Base-by-base conservation (phyloP, 306 rosid genomes). In the Crotalaria pallida region DNA sequence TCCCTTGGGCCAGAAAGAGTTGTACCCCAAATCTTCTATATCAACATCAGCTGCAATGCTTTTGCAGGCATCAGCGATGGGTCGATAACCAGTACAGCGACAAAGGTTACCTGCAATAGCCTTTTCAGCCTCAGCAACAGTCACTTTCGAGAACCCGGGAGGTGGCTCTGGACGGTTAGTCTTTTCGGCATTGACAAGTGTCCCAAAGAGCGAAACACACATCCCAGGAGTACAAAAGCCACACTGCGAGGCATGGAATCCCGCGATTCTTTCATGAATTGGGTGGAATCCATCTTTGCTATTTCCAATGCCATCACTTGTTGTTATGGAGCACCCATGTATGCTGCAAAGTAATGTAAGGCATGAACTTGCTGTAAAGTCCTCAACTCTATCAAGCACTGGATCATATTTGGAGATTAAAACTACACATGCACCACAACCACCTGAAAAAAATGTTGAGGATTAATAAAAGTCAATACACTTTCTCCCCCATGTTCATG, bases 211-310 rank as follows among this genome's bases (percentile, higher is more conserved):
- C 1, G 98, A 93, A 74, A 90, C 87, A 70, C 87, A 93, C 87
- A 93, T 83, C 40, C 98, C 97, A 2, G 97, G 98, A 65, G 98
- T 93, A 71, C 97, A 90, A 22, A 85, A 93, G 43, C 94, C 98
- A 58, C 98, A 93, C 68, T 90, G 98, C 58, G 98, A 75, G 53
- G 88, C 97, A 68, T 90, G 93, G 77, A 93, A 93, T 52, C 96
- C 97, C 3, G 94, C 73, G 19, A 93, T 6, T 57, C 98, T 81
- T 67, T 88, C 84, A 52, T 93, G 98, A 78, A 93, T 87, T 18
- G 96, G 63, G 65, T 93, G 98, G 66, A 90, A 88, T 21, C 97
- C 98, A 8, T 88, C 84, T 81, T 48, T 90, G 65, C 74, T 75
- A 36, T 93, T 93, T 67, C 97, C 97, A 36, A 93, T 71, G 21